Evolutionary conservation across 2,329 filamentous ascomycete genomes (phyloP), one percentile per base, ranked within the genome.

Genomic region (Coniella lustricola): DNA sequence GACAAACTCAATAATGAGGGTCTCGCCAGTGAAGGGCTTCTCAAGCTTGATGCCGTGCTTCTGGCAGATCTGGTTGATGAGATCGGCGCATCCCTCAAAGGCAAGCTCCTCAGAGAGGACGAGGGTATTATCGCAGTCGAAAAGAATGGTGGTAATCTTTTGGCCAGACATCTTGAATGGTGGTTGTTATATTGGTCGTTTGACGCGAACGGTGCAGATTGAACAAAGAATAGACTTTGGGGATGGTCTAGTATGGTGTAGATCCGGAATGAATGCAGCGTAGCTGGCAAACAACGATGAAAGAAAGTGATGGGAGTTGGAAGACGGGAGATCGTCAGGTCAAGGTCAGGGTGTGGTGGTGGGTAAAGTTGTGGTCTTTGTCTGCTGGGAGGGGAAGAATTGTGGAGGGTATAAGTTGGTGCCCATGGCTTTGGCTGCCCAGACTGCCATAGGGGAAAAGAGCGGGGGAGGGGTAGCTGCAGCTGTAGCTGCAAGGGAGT

Each of bases 91-190:
- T 57, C 87, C 90, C 71, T 91, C 87, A 67, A 95, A 95, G 64
- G 90, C 90, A 59, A 95, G 78, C 62, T 87, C 83, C 74, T 95
- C 90, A 47, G 88, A 94, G 60, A 93, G 81, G 65, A 93, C 89
- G 65, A 95, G 87, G 55, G 90, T 95, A 78, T 95, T 95, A 79
- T 95, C 79, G 69, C 79, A 83, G 67, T 89, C 85, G 67, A 89
- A 85, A 59, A 89, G 77, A 62, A 89, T 72, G 55, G 84, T 78
- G 49, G 75, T 86, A 68, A 87, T 84, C 76, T 82, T 54, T 29
- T 36, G 51, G 44, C 35, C 17, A 37, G 51, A 38, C 51, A 53
- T 53, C 12, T 21, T 53, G 44, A 42, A 38, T 46, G 42, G 18
- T 17, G 46, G 13, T 33, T 34, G 35, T 18, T 37, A 18, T 39